phyloP scores from a whole-genome alignment of 179 eudicot species.

The Actinidia chinensis region DNA sequence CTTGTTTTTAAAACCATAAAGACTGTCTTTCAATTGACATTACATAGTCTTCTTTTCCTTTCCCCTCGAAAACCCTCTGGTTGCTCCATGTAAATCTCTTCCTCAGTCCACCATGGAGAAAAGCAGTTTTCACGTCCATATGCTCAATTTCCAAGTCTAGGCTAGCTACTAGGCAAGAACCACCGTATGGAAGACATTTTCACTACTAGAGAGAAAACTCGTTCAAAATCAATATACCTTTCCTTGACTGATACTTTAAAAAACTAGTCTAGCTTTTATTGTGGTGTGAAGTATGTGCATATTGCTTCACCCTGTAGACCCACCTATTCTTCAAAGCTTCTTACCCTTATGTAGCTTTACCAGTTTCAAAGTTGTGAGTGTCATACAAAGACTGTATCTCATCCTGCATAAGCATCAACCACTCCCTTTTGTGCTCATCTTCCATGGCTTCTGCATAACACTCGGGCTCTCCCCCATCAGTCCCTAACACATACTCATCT shows the following conservation, averaged over 20 bases:
- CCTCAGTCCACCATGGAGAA: slow-evolving; percentile 6
- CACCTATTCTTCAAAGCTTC: slow-evolving; percentile 20
- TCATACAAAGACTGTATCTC: slow-evolving; percentile 16
- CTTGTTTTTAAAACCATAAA: slow-evolving; percentile 14
- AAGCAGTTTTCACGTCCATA: slow-evolving; percentile 12
- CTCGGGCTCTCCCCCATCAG: slow-evolving; percentile 23
- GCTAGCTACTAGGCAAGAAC: too few species aligned
- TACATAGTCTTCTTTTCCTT: slow-evolving; percentile 15
- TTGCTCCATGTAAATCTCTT: slow-evolving; percentile 15
- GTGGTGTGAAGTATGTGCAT: too few species aligned
- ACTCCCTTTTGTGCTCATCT: slow-evolving; percentile 15
- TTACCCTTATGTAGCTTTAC: slow-evolving; percentile 27
- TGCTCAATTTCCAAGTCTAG: too few species aligned
- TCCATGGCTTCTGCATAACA: slow-evolving; percentile 20
- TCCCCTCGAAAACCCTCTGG: slow-evolving; percentile 11
- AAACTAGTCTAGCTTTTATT: too few species aligned
- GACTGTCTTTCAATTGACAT: slow-evolving; percentile 1
- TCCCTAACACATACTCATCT: slow-evolving; percentile 10
- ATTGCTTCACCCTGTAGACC: slow-evolving; percentile 17
- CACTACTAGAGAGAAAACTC: too few species aligned
- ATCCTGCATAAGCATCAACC: slow-evolving; percentile 26
- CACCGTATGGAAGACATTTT: too few species aligned
- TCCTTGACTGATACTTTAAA: too few species aligned
- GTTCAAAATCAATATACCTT: too few species aligned
- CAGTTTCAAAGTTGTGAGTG: slow-evolving; percentile 21